Evolutionary conservation across 176 grass and related monocot genomes (phyloP).

Genomic region (Eremochloa ophiuroides): DNA sequence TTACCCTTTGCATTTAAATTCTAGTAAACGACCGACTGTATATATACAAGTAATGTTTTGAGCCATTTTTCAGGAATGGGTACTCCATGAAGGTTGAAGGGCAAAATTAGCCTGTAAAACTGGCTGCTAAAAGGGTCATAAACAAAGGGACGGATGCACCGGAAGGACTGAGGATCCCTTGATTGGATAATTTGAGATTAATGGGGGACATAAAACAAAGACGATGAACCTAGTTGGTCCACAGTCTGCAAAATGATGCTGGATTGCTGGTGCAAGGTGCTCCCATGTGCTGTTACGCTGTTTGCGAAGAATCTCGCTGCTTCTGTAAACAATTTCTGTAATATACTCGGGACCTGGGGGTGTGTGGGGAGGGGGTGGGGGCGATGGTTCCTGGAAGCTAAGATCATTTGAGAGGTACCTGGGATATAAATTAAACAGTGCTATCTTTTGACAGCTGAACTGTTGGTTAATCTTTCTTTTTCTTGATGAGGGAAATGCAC

Average conservation of each 20-base stretch:
- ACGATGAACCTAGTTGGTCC: constrained; percentile 3
- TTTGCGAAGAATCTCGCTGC: constrained; percentile 9
- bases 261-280: background rate
- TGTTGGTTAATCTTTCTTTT: background rate
- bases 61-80: background rate
- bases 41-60: background rate
- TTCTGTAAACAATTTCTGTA: background rate
- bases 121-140: background rate
- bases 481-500: too few species aligned
- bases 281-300: constrained; percentile 37
- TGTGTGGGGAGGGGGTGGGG: too few species aligned
- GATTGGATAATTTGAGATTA: background rate
- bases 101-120: background rate
- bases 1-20: background rate
- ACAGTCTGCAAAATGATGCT: background rate
- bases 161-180: background rate
- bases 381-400: constrained; percentile 22
- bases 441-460: background rate
- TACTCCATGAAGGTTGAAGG: background rate
- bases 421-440: background rate
- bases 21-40: background rate
- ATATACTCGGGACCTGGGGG: background rate
- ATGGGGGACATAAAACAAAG: constrained; percentile 34
- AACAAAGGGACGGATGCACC: constrained; percentile 1
- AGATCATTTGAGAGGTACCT: background rate